Evolutionary conservation across 1,284 basidiomycete species (phyloP).

Genomic region (Cyathus olla): DNA sequence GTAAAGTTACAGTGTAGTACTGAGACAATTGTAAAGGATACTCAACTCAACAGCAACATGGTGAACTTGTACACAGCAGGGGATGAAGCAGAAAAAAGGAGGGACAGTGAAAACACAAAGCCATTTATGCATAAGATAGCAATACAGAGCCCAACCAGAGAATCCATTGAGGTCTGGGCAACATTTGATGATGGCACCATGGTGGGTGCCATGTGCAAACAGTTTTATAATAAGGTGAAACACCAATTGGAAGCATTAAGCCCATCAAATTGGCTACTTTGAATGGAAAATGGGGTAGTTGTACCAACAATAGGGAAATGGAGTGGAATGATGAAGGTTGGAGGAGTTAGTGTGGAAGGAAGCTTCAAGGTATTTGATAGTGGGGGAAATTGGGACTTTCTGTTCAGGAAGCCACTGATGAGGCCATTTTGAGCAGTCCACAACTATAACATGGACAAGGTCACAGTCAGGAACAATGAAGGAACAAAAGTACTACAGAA

Average conservation of each 20-base stretch:
- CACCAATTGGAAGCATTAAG: slow-evolving; percentile 13
- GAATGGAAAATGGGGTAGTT: slow-evolving; percentile 40
- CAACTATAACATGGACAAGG: slow-evolving; percentile 28
- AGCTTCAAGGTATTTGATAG: slow-evolving; percentile 45
- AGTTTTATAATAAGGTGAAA: slow-evolving; percentile 19
- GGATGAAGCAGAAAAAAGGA: no score
- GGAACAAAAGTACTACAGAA: no score
- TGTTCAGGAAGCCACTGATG: slow-evolving; percentile 43
- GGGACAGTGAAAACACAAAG: no score
- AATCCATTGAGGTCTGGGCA: slow-evolving; percentile 5
- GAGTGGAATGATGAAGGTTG: slow-evolving; percentile 28
- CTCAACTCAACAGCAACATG: no score
- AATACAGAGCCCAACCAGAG: neutral
- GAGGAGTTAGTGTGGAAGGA: slow-evolving; percentile 12
- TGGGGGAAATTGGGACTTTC: slow-evolving; percentile 37
- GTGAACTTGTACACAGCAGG: no score
- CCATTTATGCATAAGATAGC: no score
- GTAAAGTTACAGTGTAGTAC: no score
- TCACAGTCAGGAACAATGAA: no score
- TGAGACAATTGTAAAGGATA: no score
- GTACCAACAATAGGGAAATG: slow-evolving; percentile 32
- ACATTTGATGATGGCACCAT: slow-evolving; percentile 42
- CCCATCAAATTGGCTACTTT: slow-evolving; percentile 19
- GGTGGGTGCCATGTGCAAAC: slow-evolving; percentile 30
- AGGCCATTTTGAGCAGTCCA: slow-evolving; percentile 29